These are phyloP conservation scores for Gynochthodes officinalis DNA, from an alignment of 257 asterid genomes.

Conservation along the genomic window DNA sequence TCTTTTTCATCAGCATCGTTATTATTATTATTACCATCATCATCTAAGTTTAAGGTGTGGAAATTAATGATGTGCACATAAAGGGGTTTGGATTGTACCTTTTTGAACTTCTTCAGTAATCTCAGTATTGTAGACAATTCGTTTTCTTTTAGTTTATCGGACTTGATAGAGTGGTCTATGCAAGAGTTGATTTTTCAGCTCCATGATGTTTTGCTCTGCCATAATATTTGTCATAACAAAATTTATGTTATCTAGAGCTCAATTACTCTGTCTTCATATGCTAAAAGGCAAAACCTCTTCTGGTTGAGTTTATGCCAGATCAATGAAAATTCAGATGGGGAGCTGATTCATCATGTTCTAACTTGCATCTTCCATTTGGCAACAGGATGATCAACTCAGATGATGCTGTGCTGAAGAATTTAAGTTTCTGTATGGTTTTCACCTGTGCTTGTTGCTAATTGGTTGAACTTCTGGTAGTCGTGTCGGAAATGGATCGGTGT, in stretches of 20 bases:
- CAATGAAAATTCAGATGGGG: not conserved
- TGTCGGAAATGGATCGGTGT: conserved; percentile 69
- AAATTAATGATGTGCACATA: not conserved
- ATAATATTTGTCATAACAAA: not conserved
- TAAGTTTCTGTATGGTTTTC: conserved; percentile 23
- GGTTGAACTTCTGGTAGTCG: conserved; percentile 14
- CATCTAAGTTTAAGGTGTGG: not conserved
- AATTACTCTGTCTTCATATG: not conserved
- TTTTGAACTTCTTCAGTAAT: not conserved
- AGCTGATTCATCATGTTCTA: not conserved
- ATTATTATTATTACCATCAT: too few relatives aligned
- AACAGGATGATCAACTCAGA: conserved; percentile 50
- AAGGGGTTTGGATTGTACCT: not conserved
- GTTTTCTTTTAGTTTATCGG: not conserved
- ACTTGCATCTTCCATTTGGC: conserved; percentile 22
- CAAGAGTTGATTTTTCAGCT: not conserved
- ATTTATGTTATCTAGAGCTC: not conserved
- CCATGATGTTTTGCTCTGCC: not conserved
- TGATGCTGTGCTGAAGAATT: conserved; percentile 23
- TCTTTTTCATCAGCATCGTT: too few relatives aligned
- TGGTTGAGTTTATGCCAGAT: not conserved
- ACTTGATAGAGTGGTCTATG: not conserved
- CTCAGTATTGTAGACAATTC: not conserved
- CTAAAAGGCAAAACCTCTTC: not conserved
- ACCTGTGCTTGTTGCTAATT: conserved; percentile 35